Percentiles rank a stretch among this genome's conserved stretches.
phyloP scores from a whole-genome alignment of 2,329 filamentous ascomycete genomes.

The Talaromyces sp. region DNA sequence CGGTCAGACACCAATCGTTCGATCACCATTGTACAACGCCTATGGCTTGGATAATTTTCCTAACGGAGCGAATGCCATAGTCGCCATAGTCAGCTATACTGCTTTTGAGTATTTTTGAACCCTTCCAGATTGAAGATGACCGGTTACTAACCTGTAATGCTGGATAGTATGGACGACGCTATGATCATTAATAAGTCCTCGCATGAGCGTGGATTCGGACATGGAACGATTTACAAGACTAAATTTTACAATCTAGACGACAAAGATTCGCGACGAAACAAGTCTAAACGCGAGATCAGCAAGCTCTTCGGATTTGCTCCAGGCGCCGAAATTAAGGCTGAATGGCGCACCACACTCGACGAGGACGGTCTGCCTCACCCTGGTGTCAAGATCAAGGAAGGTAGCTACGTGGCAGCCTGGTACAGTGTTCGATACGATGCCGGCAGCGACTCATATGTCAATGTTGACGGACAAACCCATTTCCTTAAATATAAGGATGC shows the following conservation, averaged over 20 bases:
- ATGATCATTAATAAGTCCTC: constrained; percentile 99
- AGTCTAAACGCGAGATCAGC: constrained; percentile 64
- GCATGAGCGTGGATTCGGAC: constrained; percentile 90
- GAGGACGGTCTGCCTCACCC: constrained; percentile 82
- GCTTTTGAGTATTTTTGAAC: constrained; percentile 65
- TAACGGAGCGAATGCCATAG: constrained; percentile 90
- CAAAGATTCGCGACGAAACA: constrained; percentile 62
- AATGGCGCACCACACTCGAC: constrained; percentile 71
- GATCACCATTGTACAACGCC: constrained; percentile 87
- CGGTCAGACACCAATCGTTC: constrained; percentile 90
- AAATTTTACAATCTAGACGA: constrained; percentile 87
- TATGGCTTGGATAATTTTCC: constrained; percentile 98
- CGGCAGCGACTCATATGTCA: constrained; percentile 69
- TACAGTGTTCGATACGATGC: constrained; percentile 79
- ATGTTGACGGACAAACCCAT: constrained; percentile 79
- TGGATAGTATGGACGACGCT: constrained; percentile 81
- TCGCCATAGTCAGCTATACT: constrained; percentile 95
- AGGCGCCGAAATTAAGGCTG: constrained; percentile 65
- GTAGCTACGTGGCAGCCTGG: constrained; percentile 83
- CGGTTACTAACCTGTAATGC: too few species aligned
- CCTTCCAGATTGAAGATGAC: too few species aligned
- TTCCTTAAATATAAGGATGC: constrained; percentile 93
- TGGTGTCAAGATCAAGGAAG: constrained; percentile 72
- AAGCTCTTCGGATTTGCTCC: constrained; percentile 92
- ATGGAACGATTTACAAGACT: constrained; percentile 97